Percentiles rank a stretch among this genome's conserved stretches.
These are phyloP conservation scores for Draba incana DNA, from an alignment of 345 rosid genomes.

Conservation along the genomic window DNA sequence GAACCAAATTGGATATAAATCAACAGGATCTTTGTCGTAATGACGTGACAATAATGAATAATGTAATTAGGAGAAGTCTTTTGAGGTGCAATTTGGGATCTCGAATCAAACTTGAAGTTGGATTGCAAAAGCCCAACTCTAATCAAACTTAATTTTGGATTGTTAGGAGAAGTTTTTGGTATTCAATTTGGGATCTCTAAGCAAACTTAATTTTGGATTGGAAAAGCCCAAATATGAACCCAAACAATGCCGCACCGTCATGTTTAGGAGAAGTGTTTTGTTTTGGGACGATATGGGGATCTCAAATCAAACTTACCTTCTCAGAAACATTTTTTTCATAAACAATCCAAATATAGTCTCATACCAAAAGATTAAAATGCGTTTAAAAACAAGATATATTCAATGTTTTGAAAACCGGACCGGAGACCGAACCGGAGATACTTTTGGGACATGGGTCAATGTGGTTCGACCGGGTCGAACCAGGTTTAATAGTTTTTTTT, in stretches of 20 bases:
- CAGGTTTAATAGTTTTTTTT: no score
- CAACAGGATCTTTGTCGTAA: neutral
- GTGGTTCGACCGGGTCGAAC: no score
- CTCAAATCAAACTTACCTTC: neutral
- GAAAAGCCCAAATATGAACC: constrained; percentile 25
- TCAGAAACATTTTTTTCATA: neutral
- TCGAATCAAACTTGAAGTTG: neutral
- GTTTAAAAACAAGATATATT: neutral
- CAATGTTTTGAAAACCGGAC: no score
- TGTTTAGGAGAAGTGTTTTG: neutral
- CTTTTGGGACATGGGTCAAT: no score
- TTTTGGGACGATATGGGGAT: neutral
- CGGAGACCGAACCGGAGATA: no score
- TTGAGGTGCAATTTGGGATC: neutral
- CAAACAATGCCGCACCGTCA: constrained; percentile 6
- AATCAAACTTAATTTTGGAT: no score
- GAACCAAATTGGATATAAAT: no score
- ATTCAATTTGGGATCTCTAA: neutral
- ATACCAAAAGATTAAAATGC: neutral
- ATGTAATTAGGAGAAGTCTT: constrained; percentile 11
- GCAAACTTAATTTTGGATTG: neutral
- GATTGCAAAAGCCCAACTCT: no score
- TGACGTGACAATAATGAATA: constrained; percentile 7
- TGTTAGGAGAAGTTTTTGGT: neutral
- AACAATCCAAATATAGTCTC: neutral